Conservation (phyloP, 2,329 filamentous ascomycete species). For the Aaosphaeria pasadenensis region DNA sequence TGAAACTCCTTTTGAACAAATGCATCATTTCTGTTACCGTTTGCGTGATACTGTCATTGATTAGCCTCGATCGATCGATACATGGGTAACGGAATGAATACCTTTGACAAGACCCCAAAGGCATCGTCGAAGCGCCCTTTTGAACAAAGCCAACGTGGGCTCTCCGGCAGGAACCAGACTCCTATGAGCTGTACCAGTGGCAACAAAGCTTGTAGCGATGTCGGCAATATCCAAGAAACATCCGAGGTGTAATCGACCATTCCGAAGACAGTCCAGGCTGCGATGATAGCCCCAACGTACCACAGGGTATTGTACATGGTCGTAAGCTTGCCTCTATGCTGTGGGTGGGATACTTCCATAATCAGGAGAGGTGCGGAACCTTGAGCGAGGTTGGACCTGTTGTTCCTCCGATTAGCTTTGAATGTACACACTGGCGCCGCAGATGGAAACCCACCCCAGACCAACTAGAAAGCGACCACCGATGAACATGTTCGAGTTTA, state of each 20-base stretch:
- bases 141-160: not conserved
- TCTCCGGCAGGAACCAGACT: not conserved
- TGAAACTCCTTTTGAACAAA: not conserved
- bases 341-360: not conserved
- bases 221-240: not conserved
- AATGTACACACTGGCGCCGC: too few species aligned
- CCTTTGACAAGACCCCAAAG: not conserved
- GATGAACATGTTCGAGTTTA: conserved; percentile 45
- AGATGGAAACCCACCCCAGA: not conserved
- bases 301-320: not conserved
- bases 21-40: not conserved
- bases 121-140: not conserved
- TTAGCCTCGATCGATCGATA: not conserved
- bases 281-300: not conserved
- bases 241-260: not conserved
- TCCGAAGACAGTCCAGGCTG: not conserved
- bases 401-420: not conserved
- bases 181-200: not conserved
- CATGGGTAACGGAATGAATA: not conserved
- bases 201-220: not conserved
- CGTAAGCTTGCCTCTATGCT: not conserved
- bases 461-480: not conserved
- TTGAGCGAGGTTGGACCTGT: not conserved
- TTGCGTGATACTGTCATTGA: not conserved
- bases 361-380: not conserved